Conservation (phyloP, 2,329 filamentous ascomycete species). For the Phaeosphaeriaceae sp. region DNA sequence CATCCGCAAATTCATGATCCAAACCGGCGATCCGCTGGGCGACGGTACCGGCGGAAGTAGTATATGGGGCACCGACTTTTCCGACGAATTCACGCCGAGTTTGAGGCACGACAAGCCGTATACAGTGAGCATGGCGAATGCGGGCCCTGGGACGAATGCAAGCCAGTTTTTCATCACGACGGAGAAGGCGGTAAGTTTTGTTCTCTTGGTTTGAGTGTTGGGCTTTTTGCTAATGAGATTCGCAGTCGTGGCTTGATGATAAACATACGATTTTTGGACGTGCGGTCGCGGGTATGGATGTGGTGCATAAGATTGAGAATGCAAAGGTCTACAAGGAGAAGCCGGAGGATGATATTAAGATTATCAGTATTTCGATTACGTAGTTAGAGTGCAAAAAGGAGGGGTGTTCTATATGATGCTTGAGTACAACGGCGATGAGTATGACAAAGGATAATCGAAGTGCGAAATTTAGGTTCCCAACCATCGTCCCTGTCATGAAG, state of each 20-base stretch:
- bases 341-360: slow-evolving; percentile 96
- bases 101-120: slow-evolving; percentile 95
- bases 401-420: neutral
- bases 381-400: slow-evolving; percentile 6
- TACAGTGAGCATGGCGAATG: slow-evolving; percentile 97
- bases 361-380: slow-evolving; percentile 75
- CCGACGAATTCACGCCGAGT: slow-evolving; percentile 83
- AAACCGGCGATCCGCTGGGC: slow-evolving; percentile 82
- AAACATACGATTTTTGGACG: slow-evolving; percentile 97
- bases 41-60: slow-evolving; percentile 90
- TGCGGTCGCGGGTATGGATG: slow-evolving; percentile 87
- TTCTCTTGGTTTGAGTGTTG: neutral
- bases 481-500: neutral
- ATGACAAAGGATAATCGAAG: too few relatives aligned
- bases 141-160: slow-evolving; percentile 91
- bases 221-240: slow-evolving; percentile 29
- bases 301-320: slow-evolving; percentile 96
- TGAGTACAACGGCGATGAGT: too few relatives aligned
- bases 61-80: slow-evolving; percentile 92
- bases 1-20: slow-evolving; percentile 99
- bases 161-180: slow-evolving; percentile 99
- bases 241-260: slow-evolving; percentile 86
- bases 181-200: slow-evolving; percentile 78
- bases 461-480: neutral
- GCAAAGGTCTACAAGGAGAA: slow-evolving; percentile 86